Conservation (phyloP, 257 asterid species). For the Solanum dulcamara region DNA sequence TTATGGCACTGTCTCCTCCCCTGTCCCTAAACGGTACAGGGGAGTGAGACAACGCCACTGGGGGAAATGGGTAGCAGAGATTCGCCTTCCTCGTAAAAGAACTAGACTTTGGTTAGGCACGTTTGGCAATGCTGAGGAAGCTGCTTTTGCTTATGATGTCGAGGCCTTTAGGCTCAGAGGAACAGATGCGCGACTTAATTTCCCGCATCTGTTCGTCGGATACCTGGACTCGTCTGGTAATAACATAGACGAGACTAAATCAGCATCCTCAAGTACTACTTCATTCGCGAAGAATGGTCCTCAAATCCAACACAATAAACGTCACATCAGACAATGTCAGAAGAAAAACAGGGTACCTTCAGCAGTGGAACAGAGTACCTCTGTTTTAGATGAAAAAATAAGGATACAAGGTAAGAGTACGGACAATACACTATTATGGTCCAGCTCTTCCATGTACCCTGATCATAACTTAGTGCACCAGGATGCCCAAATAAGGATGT, state of each 20-base stretch:
- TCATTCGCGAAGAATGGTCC: neutral
- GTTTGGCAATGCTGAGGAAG: constrained; percentile 28
- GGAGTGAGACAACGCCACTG: constrained; percentile 49
- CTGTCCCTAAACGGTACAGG: constrained; percentile 17
- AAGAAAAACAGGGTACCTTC: neutral
- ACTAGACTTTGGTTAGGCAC: constrained; percentile 50
- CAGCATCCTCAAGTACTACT: neutral
- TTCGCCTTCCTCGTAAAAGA: constrained; percentile 38
- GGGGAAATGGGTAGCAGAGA: constrained; percentile 60
- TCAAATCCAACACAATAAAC: neutral
- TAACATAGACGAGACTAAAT: neutral
- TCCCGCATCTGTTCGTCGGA: constrained; percentile 26
- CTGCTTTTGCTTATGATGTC: constrained; percentile 40
- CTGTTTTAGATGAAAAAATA: neutral
- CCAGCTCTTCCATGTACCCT: neutral
- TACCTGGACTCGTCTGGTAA: neutral
- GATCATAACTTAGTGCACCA: neutral
- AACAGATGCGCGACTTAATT: constrained; percentile 23
- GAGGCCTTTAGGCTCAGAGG: constrained; percentile 43
- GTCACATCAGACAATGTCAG: neutral
- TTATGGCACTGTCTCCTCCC: neutral
- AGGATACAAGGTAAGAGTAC: fast-evolving
- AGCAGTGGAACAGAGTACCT: neutral
- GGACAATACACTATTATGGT: neutral
- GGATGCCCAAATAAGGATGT: neutral